phyloP scores from a whole-genome alignment of 345 rosid species.

The Ceriops tagal region DNA sequence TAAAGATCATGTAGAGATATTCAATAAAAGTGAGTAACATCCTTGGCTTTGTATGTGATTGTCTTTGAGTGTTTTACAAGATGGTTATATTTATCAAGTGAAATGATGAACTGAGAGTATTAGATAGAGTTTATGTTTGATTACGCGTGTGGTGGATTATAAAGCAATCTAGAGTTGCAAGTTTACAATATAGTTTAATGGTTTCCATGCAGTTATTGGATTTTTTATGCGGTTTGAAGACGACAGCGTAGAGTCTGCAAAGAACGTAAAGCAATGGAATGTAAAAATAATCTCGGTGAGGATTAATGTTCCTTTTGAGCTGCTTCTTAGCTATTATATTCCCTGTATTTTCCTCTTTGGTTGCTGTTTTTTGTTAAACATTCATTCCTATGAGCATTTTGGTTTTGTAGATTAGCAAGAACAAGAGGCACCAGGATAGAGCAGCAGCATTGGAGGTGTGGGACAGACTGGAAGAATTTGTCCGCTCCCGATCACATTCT shows the following conservation, averaged over 20 bases:
- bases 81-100: background rate
- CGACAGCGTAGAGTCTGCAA: constrained; percentile 90
- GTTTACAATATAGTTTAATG: constrained; percentile 2
- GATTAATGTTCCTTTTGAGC: background rate
- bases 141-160: background rate
- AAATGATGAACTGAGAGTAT: background rate
- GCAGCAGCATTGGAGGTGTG: constrained; percentile 97
- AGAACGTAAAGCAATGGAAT: constrained; percentile 96
- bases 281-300: constrained; percentile 93
- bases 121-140: background rate
- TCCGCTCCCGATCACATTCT: constrained; percentile 80
- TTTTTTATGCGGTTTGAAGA: constrained; percentile 94
- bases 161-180: background rate
- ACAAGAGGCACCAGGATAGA: constrained; percentile 89
- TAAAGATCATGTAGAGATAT: constrained; percentile 92
- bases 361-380: background rate
- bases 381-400: background rate
- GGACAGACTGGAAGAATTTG: constrained; percentile 89
- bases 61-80: background rate
- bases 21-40: constrained; percentile 68
- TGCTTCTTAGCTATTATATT: background rate
- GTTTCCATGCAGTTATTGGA: constrained; percentile 66
- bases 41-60: constrained; percentile 17
- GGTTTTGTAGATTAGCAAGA: constrained; percentile 77
- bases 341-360: background rate